phyloP scores from a whole-genome alignment of 805 yeast species.

The Hanseniaspora mollemarum region DNA sequence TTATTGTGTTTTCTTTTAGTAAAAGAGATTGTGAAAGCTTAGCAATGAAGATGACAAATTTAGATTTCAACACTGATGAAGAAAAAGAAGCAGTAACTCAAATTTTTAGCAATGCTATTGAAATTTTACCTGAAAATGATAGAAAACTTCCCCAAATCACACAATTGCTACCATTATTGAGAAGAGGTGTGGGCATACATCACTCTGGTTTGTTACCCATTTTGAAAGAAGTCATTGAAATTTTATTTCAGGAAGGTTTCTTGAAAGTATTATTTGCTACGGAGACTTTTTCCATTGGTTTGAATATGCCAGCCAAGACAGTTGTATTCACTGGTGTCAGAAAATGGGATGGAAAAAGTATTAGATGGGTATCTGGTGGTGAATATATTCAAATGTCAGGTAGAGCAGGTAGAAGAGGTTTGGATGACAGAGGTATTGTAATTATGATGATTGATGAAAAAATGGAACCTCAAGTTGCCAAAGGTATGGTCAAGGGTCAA shows the following conservation, averaged over 20 bases:
- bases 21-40: slow-evolving; percentile 92
- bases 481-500: slow-evolving; percentile 98
- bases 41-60: slow-evolving; percentile 89
- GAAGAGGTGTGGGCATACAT: slow-evolving; percentile 96
- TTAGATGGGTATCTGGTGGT: slow-evolving; percentile 99
- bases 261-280: slow-evolving; percentile 92
- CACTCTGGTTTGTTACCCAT: slow-evolving; percentile 94
- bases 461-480: slow-evolving; percentile 98
- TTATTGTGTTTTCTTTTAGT: slow-evolving; percentile 94
- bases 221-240: slow-evolving; percentile 87
- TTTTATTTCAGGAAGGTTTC: slow-evolving; percentile 91
- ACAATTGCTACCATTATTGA: slow-evolving; percentile 74
- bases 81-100: slow-evolving; percentile 85
- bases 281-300: slow-evolving; percentile 94
- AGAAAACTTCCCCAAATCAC: slow-evolving; percentile 89
- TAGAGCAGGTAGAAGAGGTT: slow-evolving; percentile 98
- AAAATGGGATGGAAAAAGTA: slow-evolving; percentile 95
- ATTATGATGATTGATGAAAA: slow-evolving; percentile 99
- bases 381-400: slow-evolving; percentile 99
- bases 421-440: slow-evolving; percentile 97
- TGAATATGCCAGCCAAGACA: slow-evolving; percentile 98
- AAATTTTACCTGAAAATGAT: slow-evolving; percentile 78
- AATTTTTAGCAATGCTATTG: slow-evolving; percentile 82
- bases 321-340: slow-evolving; percentile 96
- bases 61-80: slow-evolving; percentile 87